Evolutionary conservation across 2,329 filamentous ascomycete species (phyloP).

Genomic region (Aspergillus fumigatiaffinis): DNA sequence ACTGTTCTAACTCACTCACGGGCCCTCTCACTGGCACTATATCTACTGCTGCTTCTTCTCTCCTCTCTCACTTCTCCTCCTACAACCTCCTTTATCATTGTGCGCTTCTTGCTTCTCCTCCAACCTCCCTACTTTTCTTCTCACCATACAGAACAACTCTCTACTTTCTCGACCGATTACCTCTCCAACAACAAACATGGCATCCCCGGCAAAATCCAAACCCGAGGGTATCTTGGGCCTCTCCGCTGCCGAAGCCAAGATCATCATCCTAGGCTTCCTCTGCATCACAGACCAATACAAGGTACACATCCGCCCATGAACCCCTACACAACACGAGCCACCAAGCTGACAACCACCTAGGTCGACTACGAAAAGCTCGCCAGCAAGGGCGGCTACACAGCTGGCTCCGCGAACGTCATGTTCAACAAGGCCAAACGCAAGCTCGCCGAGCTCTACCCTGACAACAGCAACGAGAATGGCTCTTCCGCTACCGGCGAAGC

Average conservation of each 20-base stretch:
- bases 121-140: not conserved
- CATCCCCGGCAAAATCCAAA: slow-evolving; percentile 11
- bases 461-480: not conserved
- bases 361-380: slow-evolving; percentile 40
- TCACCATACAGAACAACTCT: not conserved
- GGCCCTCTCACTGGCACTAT: not conserved
- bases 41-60: slow-evolving; percentile 3
- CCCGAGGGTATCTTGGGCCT: slow-evolving; percentile 15
- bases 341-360: slow-evolving; percentile 18
- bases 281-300: slow-evolving; percentile 12
- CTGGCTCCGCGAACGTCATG: slow-evolving; percentile 29
- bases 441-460: slow-evolving; percentile 17
- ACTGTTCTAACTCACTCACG: not conserved
- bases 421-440: slow-evolving; percentile 38
- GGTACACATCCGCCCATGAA: slow-evolving; percentile 1
- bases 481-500: not conserved
- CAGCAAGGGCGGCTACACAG: slow-evolving; percentile 30
- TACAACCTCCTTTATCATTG: not conserved
- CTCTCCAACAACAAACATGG: slow-evolving; percentile 9
- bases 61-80: not conserved
- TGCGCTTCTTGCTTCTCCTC: not conserved
- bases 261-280: slow-evolving; percentile 17
- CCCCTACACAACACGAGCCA: not conserved
- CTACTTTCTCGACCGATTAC: not conserved
- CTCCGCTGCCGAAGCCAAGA: slow-evolving; percentile 12